A percentile compares a stretch with the other conserved stretches of the same genome.
Conservation (phyloP, 352 stramenopile genomes). For the Globisporangium nagaii region DNA sequence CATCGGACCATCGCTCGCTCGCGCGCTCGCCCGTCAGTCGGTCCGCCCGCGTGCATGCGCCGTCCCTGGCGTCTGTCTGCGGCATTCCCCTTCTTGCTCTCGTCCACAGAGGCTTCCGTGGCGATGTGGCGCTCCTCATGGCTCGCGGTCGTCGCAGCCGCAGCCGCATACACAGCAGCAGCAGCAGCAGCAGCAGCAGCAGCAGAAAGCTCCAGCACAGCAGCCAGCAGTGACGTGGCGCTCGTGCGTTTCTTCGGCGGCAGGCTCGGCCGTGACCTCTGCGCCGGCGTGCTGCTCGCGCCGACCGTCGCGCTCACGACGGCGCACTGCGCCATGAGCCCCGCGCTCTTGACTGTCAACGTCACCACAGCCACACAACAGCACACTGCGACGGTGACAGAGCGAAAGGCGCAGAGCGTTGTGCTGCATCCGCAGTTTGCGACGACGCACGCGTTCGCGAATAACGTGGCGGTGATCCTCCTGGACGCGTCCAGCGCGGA, state of each 20-base stretch:
- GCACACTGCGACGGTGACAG: neutral
- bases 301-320: conserved; percentile 3
- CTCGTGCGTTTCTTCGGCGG: conserved; percentile 1
- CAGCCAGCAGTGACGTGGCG: neutral
- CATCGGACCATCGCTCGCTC: too few relatives aligned
- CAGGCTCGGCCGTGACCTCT: neutral
- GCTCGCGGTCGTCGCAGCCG: neutral
- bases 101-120: too few relatives aligned
- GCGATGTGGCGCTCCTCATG: too few relatives aligned
- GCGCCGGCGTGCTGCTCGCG: neutral
- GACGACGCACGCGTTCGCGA: neutral
- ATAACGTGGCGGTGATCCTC: conserved; percentile 6
- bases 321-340: conserved; percentile 1
- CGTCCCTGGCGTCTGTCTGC: too few relatives aligned
- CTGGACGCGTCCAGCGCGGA: neutral
- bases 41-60: too few relatives aligned
- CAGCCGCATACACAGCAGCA: neutral
- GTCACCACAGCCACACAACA: neutral
- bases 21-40: too few relatives aligned
- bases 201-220: too few relatives aligned
- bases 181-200: neutral
- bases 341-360: neutral
- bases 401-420: neutral
- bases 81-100: too few relatives aligned
- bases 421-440: neutral